These are phyloP conservation scores for Lyophyllum decastes DNA, from an alignment of 768 basidiomycete species.

Conservation along the genomic window DNA sequence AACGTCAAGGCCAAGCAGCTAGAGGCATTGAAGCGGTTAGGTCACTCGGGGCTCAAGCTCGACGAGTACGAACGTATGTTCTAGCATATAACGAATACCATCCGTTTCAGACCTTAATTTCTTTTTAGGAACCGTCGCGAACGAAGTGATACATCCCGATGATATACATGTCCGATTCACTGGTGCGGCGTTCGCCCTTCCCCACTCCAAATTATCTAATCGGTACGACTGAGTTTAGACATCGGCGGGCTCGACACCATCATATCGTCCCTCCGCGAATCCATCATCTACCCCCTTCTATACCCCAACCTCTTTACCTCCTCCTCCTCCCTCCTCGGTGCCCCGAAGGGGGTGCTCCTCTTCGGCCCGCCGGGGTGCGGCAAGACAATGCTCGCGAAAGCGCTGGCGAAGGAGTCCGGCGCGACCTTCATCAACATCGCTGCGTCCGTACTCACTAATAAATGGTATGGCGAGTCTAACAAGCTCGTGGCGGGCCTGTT, in stretches of 20 bases:
- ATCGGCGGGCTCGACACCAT: constrained; percentile 94
- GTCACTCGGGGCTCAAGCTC: constrained; percentile 72
- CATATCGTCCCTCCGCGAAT: constrained; percentile 87
- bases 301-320: constrained; percentile 87
- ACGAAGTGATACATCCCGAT: constrained; percentile 91
- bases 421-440: constrained; percentile 87
- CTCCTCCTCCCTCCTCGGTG: constrained; percentile 79
- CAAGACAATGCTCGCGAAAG: constrained; percentile 99
- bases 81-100: background rate
- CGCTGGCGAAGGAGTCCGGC: constrained; percentile 94
- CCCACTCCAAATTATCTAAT: background rate
- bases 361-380: constrained; percentile 98
- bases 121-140: constrained; percentile 76
- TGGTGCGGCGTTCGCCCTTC: constrained; percentile 48
- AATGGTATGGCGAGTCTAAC: constrained; percentile 63
- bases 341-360: constrained; percentile 94
- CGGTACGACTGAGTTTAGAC: constrained; percentile 39
- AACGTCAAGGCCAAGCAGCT: constrained; percentile 69
- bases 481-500: constrained; percentile 95
- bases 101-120: background rate
- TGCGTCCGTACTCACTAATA: constrained; percentile 47
- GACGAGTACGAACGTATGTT: constrained; percentile 88
- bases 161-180: constrained; percentile 78
- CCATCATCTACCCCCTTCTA: constrained; percentile 91
- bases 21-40: constrained; percentile 69